Percentiles rank a stretch among this genome's conserved stretches.
These are phyloP conservation scores for Talaromyces sp. DNA, from an alignment of 2,329 filamentous ascomycete genomes.

Conservation along the genomic window DNA sequence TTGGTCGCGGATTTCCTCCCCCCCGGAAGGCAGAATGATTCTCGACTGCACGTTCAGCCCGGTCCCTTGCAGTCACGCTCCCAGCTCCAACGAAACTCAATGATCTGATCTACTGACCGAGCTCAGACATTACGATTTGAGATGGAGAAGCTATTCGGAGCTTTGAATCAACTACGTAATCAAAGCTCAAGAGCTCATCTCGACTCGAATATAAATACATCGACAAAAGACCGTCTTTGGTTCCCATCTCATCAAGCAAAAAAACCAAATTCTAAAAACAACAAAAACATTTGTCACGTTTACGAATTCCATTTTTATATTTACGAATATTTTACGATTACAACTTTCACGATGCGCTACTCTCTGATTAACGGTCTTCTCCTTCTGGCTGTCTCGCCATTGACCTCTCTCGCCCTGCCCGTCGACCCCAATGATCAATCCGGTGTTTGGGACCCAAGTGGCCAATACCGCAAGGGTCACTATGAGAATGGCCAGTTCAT, in stretches of 20 bases:
- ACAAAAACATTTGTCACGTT: neutral
- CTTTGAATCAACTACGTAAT: constrained; percentile 11
- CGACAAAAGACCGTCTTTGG: neutral
- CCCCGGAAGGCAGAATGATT: constrained; percentile 19
- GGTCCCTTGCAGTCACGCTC: constrained; percentile 20
- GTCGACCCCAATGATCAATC: constrained; percentile 24
- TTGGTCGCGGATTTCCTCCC: constrained; percentile 6
- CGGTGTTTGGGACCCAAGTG: constrained; percentile 24
- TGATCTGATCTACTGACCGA: constrained; percentile 2
- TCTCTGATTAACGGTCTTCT: constrained; percentile 22
- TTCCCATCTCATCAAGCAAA: constrained; percentile 18
- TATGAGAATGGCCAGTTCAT: constrained; percentile 23
- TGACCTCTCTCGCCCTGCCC: constrained; percentile 22
- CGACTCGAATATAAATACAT: constrained; percentile 23
- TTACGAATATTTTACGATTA: neutral
- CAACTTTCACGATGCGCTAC: constrained; percentile 21
- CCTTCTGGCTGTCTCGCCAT: constrained; percentile 24
- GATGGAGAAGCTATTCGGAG: neutral
- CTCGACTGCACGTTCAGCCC: constrained; percentile 19
- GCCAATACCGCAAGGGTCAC: constrained; percentile 24
- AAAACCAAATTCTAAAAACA: neutral
- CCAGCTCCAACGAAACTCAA: constrained; percentile 11
- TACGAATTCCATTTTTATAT: neutral
- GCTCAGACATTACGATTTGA: constrained; percentile 13
- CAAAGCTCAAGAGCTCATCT: constrained; percentile 2